Percentiles rank a stretch among this genome's conserved stretches.
These are phyloP conservation scores for Kazachstania sp. DNA, from an alignment of 1,139 yeast species.

Conservation along the genomic window DNA sequence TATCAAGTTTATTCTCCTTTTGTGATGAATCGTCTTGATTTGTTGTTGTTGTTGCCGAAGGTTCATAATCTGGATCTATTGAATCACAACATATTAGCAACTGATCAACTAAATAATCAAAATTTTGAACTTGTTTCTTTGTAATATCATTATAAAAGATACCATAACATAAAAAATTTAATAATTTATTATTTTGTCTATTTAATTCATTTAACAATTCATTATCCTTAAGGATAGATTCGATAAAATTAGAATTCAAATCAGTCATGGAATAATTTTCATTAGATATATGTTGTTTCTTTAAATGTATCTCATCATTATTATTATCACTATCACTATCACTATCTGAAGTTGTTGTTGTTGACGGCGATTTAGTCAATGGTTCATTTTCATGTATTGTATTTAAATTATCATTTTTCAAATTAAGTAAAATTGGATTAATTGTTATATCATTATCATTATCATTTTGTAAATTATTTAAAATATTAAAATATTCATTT, in stretches of 20 bases:
- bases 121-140: constrained; percentile 37
- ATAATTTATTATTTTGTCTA: constrained; percentile 36
- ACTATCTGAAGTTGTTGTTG: not conserved
- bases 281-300: not conserved
- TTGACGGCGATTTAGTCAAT: not conserved
- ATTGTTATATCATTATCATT: constrained; percentile 4
- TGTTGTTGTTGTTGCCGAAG: constrained; percentile 1
- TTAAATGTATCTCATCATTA: not conserved
- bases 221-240: constrained; percentile 57
- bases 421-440: constrained; percentile 15
- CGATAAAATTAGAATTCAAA: constrained; percentile 53
- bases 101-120: constrained; percentile 25
- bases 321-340: not conserved
- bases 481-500: constrained; percentile 31
- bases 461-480: constrained; percentile 14
- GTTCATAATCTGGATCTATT: constrained; percentile 5
- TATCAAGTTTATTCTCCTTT: constrained; percentile 13
- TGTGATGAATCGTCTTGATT: not conserved
- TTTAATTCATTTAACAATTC: constrained; percentile 45
- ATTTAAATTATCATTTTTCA: constrained; percentile 3
- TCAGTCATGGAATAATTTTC: constrained; percentile 32
- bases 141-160: constrained; percentile 26
- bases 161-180: constrained; percentile 45
- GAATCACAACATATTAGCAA: constrained; percentile 20
- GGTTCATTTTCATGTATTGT: constrained; percentile 5